phyloP scores from a whole-genome alignment of 2,329 filamentous ascomycete species.

The Xenoacremonium recifei region DNA sequence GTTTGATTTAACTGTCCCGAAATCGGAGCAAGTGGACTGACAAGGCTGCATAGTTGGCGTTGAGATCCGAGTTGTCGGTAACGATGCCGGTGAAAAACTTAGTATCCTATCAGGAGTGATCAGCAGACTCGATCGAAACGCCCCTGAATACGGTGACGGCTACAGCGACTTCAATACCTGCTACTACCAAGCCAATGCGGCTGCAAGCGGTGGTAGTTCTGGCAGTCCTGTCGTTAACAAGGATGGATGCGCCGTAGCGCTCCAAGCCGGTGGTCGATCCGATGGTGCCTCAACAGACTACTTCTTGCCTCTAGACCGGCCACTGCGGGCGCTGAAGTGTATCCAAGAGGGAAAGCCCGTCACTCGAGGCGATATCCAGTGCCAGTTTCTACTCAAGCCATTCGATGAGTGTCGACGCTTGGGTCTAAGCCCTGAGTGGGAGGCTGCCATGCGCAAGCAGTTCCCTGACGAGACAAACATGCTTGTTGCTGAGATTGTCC shows the following conservation, averaged over 20 bases:
- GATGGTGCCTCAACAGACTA: conserved; percentile 98
- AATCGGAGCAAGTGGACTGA: conserved; percentile 12
- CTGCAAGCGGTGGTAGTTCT: conserved; percentile 95
- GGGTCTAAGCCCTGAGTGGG: conserved; percentile 81
- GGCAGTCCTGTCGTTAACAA: conserved; percentile 97
- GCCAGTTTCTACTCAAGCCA: conserved; percentile 93
- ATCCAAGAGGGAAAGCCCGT: conserved; percentile 75
- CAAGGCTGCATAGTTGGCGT: conserved; percentile 63
- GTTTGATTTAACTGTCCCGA: conserved; percentile 26
- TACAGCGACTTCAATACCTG: conserved; percentile 97
- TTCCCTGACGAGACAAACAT: conserved; percentile 95
- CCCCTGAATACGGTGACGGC: conserved; percentile 94
- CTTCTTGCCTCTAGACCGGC: conserved; percentile 90
- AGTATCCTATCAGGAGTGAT: conserved; percentile 98
- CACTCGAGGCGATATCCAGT: conserved; percentile 94
- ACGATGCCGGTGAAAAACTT: conserved; percentile 97
- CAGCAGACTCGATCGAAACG: conserved; percentile 91
- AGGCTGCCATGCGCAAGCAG: conserved; percentile 75
- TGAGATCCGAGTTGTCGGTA: conserved; percentile 96
- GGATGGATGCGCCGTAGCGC: conserved; percentile 84
- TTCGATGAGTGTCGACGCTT: conserved; percentile 95
- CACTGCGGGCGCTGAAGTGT: conserved; percentile 80
- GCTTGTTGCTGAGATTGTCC: conserved; percentile 92
- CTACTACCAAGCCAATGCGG: conserved; percentile 97
- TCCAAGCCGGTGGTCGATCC: conserved; percentile 90